Conservation (phyloP, 148 eudicot species). For the Nepenthes mirabilis region DNA sequence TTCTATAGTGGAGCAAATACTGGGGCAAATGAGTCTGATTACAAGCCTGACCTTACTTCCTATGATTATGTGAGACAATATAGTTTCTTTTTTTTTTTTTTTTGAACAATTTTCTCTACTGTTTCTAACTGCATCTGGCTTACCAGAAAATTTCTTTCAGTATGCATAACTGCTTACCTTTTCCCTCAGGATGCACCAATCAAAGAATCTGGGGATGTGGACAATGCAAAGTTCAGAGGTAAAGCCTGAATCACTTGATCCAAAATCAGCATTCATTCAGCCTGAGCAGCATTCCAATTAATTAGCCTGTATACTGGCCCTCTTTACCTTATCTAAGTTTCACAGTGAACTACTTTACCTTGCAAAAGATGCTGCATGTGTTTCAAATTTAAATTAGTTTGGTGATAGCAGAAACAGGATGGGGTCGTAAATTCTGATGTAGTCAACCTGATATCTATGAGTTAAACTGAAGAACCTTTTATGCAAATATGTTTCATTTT, state of each 20-base stretch:
- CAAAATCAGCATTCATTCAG: too few species aligned
- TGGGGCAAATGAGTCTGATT: slow-evolving; percentile 57
- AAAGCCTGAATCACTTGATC: slow-evolving; percentile 3
- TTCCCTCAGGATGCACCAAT: slow-evolving; percentile 88
- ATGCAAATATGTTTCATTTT: too few species aligned
- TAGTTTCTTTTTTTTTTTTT: slow-evolving; percentile 7
- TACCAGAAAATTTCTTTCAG: background rate
- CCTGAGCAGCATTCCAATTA: too few species aligned
- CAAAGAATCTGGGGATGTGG: slow-evolving; percentile 87
- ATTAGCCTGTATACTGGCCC: too few species aligned
- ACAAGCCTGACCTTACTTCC: slow-evolving; percentile 93
- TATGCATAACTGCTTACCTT: background rate
- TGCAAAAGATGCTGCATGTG: too few species aligned
- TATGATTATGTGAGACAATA: slow-evolving; percentile 78
- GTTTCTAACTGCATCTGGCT: background rate
- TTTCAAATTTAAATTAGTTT: too few species aligned
- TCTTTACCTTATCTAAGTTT: too few species aligned
- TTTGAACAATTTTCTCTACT: background rate
- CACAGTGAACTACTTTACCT: too few species aligned
- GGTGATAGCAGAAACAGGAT: too few species aligned
- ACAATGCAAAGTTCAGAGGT: slow-evolving; percentile 78
- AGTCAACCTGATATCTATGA: too few species aligned
- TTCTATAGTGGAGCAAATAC: slow-evolving; percentile 92
- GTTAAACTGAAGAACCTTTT: too few species aligned
- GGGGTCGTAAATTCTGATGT: too few species aligned